Evolutionary conservation across 768 basidiomycete species (phyloP), one percentile per base, ranked within the genome.

Genomic region (Trametes gibbosa): DNA sequence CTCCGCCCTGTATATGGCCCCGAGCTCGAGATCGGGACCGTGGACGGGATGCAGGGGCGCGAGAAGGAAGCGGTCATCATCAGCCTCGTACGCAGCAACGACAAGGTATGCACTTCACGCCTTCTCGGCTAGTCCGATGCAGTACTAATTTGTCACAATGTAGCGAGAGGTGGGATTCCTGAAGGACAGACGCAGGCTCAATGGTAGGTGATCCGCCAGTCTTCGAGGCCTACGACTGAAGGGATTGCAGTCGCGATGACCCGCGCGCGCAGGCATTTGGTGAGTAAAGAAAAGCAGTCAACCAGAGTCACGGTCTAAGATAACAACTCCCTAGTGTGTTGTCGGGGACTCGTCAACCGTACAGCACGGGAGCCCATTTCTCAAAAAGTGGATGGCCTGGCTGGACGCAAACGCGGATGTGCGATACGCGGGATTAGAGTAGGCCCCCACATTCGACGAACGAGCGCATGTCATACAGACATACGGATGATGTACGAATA

Each of bases 21-120:
- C 0, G 75, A 76, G 24, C 80, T 98, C 0, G 95, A 98, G 65
- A 92, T 97, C 43, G 97, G 95, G 1, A 92, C 90, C 0, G 95
- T 98, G 0, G 97, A 98, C 68, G 94, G 95, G 0, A 91, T 98
- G 87, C 97, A 99, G 76, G 96, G 96, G 0, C 84, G 97, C 49
- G 96, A 99, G 71, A 93, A 93, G 65, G 93, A 98, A 53, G 94
- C 94, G 0, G 84, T 98, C 39, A 84, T 98, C 23, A 90, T 99
- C 53, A 92, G 85, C 64, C 82, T 99, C 3, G 97, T 98, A 1
- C 80, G 97, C 24, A 95, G 93, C 64, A 99, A 98, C 66, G 86
- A 90, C 53, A 85, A 82, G 73, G 90, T 87, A 59, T 45, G 23
- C 39, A 37, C 34, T 14, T 23, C 24, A 16, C 13, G 8, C 10